Base-by-base conservation (phyloP, 2,329 filamentous ascomycete genomes). In the Xylaria sp. region DNA sequence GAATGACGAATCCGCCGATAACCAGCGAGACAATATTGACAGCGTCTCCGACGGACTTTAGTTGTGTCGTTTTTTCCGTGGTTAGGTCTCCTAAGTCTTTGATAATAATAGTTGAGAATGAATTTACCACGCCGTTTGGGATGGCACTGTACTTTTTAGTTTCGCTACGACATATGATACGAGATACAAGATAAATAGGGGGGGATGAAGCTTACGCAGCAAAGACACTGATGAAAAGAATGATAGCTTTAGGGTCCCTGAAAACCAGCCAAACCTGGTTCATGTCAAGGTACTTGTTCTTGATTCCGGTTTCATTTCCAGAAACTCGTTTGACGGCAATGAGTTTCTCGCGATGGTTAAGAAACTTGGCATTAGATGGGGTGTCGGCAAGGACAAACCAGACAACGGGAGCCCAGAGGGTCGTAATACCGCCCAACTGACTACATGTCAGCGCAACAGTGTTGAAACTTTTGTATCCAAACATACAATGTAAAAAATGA, bases 31-130 rank as follows among this genome's bases (percentile, higher is more conserved):
- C 65, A 15, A 83, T 78, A 46, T 82, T 80, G 4, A 82, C 76
- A 3, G 80, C 81, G 71, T 80, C 79, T 2, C 79, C 79, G 6
- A 80, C 79, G 7, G 77, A 78, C 68, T 80, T 81, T 5, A 80
- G 73, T 63, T 80, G 65, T 0, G 78, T 80, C 0, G 79, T 81
- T 50, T 73, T 78, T 1, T 76, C 79, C 1, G 77, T 80, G 2
- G 67, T 73, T 69, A 81, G 80, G 5, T 54, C 50, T 1, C 78
- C 79, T 69, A 80, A 72, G 56, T 79, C 78, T 20, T 74, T 71
- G 37, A 81, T 80, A 58, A 78, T 80, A 44, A 80, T 75, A 0
- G 78, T 80, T 0, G 78, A 80, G 73, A 80, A 79, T 12, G 78
- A 80, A 50, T 80, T 79, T 18, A 80, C 74, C 1, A 81, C 79